These are phyloP conservation scores for Daedalea quercina DNA, from an alignment of 768 basidiomycete species.

Conservation along the genomic window DNA sequence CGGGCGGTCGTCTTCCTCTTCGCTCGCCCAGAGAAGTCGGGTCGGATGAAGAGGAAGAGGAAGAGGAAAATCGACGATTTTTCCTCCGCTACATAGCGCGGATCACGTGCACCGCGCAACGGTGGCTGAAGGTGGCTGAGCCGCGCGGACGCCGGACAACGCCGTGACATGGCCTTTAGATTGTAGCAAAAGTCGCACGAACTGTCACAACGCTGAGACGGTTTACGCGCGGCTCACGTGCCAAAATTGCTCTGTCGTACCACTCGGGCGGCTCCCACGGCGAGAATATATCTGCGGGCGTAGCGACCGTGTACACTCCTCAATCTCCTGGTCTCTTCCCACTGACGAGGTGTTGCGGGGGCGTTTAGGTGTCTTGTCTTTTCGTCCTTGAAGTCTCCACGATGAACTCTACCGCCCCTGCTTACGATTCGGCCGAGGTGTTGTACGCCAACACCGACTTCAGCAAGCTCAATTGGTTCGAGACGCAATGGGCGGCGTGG, in stretches of 20 bases:
- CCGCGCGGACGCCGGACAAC: not conserved
- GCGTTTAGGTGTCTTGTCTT: not conserved
- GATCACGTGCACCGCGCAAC: not conserved
- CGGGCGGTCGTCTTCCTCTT: constrained; percentile 22
- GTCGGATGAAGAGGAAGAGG: constrained; percentile 26
- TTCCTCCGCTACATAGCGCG: not conserved
- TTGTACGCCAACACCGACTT: constrained; percentile 58
- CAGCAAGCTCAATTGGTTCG: constrained; percentile 57
- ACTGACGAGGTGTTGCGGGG: not conserved
- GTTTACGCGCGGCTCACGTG: not conserved
- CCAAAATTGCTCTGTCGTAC: constrained; percentile 1
- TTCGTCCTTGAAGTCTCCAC: not conserved
- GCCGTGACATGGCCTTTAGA: not conserved
- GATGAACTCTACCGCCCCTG: constrained; percentile 20
- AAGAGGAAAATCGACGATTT: constrained; percentile 14
- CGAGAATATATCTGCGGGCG: not conserved
- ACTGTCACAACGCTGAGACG: not conserved
- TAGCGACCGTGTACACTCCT: not conserved
- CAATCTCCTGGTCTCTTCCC: not conserved
- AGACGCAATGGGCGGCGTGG: constrained; percentile 80
- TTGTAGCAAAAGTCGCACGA: not conserved
- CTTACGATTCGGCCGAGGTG: constrained; percentile 25
- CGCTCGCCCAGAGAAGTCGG: constrained; percentile 17
- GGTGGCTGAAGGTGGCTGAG: no score
- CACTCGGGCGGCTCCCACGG: not conserved